Conservation (phyloP, 345 rosid genomes). For the Geranium brycei region DNA sequence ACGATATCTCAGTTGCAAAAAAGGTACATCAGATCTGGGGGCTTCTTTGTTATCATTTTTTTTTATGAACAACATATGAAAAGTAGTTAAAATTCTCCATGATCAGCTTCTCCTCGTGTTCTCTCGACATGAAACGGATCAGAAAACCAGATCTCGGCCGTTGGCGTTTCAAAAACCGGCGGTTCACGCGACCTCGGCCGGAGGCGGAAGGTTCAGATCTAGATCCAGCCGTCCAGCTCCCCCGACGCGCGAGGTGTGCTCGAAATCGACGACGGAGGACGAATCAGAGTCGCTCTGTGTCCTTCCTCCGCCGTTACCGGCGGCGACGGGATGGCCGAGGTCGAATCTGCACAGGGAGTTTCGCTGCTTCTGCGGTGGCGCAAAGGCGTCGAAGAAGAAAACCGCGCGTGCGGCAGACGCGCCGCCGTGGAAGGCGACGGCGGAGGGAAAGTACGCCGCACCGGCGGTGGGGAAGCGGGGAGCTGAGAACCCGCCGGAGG, state of each 20-base stretch:
- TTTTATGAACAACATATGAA: neutral
- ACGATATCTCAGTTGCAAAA: neutral
- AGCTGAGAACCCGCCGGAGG: neutral
- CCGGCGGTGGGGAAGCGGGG: neutral
- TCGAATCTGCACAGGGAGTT: constrained; percentile 4
- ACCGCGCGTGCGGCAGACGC: constrained; percentile 8
- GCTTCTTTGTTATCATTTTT: neutral
- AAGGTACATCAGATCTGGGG: neutral
- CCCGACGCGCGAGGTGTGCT: neutral
- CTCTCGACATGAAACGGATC: neutral
- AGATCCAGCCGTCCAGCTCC: constrained; percentile 10
- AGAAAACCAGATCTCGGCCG: neutral
- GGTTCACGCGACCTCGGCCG: constrained; percentile 16
- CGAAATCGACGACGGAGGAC: constrained; percentile 7
- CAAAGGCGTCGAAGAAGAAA: constrained; percentile 18
- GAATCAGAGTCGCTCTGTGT: constrained; percentile 12
- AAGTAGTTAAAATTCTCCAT: neutral
- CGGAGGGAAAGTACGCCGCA: neutral
- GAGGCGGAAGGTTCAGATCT: constrained; percentile 27
- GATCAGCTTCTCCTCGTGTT: neutral
- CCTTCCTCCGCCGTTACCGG: neutral
- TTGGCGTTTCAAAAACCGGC: neutral
- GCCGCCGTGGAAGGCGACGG: neutral
- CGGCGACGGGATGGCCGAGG: constrained; percentile 2
- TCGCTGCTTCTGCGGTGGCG: constrained; percentile 1